Evolutionary conservation across 805 yeast species (phyloP), one percentile per base, ranked within the genome.

Genomic region (Citeromyces matritensis): DNA sequence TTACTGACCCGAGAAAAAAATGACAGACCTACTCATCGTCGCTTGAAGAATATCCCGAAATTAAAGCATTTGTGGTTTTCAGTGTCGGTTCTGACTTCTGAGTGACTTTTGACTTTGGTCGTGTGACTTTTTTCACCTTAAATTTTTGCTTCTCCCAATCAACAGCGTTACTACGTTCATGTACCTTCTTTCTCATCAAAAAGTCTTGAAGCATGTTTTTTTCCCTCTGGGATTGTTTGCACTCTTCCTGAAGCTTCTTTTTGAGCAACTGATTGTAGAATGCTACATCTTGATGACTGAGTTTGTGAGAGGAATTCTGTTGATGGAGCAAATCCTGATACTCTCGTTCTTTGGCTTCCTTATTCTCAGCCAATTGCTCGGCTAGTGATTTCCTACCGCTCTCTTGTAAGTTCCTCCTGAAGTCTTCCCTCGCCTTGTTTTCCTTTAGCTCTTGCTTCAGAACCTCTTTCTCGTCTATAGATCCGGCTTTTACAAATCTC

Each of bases 61-160:
- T 17, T 5, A 17, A 7, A 7, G 11, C 6, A 11, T 13, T 11
- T 10, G 12, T n/a, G 11, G 28, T n/a, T 26, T 8, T 26, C 17
- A 35, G 37, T 0, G 33, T 35, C 3, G 43, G 21, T 11, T 44
- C 44, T 29, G 50, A 56, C 5, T 55, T 55, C 27, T 49, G 44
- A 5, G 26, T 33, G 26, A 41, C 32, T 31, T 55, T 54, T 21
- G 62, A 56, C 23, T 52, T 49, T 5, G 55, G 47, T 3, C 51
- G 45, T 15, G 43, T 35, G 19, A 49, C 45, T 3, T 65, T 64
- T 26, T 17, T 54, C 47, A 3, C 21, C 23, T 24, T 19, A n/a
- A 9, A 6, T 21, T 30, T 23, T 15, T 5, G n/a, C 12, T 10
- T 15, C 19, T n/a, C 15, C 13, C 11, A 21, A 6, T 5, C 3